phyloP scores from a whole-genome alignment of 768 basidiomycete species.

The Tylopilus subfusipes region DNA sequence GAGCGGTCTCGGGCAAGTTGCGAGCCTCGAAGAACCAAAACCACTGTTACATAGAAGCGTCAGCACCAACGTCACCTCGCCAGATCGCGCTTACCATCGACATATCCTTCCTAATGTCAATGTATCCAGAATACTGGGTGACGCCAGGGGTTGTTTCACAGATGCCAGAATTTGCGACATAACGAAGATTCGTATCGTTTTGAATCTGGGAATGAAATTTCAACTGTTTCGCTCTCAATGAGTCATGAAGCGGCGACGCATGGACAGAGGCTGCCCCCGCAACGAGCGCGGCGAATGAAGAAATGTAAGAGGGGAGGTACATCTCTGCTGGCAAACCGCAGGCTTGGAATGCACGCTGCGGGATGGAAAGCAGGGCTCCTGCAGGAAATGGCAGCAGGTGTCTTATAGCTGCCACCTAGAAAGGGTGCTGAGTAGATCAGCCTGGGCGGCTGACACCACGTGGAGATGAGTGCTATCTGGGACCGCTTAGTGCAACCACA shows the following conservation, averaged over 20 bases:
- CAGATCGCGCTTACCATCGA: constrained; percentile 44
- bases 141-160: constrained; percentile 66
- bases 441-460: too few species aligned
- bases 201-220: constrained; percentile 17
- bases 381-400: too few species aligned
- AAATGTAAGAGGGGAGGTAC: constrained; percentile 4
- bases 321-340: constrained; percentile 5
- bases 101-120: constrained; percentile 54
- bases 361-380: too few species aligned
- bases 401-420: too few species aligned
- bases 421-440: too few species aligned
- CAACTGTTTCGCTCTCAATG: not conserved
- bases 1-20: constrained; percentile 54
- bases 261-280: not conserved
- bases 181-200: constrained; percentile 37
- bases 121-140: constrained; percentile 58
- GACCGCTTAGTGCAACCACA: too few species aligned
- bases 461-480: too few species aligned
- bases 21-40: constrained; percentile 75
- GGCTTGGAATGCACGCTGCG: too few species aligned
- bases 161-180: constrained; percentile 55
- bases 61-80: not conserved
- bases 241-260: not conserved
- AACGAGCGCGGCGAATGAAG: not conserved
- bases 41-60: constrained; percentile 41